Evolutionary conservation across 257 asterid genomes (phyloP).

Genomic region (Solanum commersonii): DNA sequence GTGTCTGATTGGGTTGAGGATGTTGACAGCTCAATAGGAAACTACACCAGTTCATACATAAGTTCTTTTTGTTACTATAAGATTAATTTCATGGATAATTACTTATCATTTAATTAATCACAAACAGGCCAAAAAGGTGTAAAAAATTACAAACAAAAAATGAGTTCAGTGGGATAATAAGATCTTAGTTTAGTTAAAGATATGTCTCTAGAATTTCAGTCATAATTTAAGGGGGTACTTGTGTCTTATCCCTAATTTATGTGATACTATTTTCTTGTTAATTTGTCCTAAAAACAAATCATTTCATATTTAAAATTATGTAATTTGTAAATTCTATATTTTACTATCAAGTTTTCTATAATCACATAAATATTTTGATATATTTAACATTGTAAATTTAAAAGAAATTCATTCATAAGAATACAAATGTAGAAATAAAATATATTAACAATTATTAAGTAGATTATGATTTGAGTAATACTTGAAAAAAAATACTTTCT

Average conservation of each 20-base stretch:
- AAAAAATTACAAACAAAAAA: too few species aligned
- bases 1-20: background rate
- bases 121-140: background rate
- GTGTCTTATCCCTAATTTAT: background rate
- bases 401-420: background rate
- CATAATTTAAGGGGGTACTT: fast-evolving
- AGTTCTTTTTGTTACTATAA: background rate
- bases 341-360: background rate
- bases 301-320: background rate
- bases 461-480: background rate
- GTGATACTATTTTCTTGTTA: background rate
- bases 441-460: too few species aligned
- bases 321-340: background rate
- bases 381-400: background rate
- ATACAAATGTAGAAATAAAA: background rate
- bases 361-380: background rate
- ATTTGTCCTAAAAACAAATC: background rate
- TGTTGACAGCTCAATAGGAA: background rate
- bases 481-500: background rate
- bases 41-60: background rate
- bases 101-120: background rate
- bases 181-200: too few species aligned
- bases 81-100: background rate
- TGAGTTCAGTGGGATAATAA: background rate
- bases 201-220: background rate